Conservation (phyloP, 177 flowering plant genomes). For the Vitis hybrid region DNA sequence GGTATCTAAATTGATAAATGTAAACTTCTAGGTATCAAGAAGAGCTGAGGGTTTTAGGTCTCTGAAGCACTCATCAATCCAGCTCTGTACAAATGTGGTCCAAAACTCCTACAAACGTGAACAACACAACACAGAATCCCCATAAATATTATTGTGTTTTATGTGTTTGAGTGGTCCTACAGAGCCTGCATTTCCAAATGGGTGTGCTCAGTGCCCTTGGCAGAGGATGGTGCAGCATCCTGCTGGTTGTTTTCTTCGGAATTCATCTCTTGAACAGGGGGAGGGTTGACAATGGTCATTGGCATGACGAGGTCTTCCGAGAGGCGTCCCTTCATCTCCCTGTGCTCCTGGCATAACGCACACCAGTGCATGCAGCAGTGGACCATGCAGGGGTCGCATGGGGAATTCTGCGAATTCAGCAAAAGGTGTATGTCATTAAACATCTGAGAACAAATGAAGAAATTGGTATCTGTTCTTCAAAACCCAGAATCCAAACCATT, state of each 20-base stretch:
- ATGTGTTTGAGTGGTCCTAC: conserved; percentile 13
- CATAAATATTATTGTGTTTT: too few relatives aligned
- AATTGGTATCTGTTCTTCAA: not conserved
- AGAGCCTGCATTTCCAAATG: conserved; percentile 58
- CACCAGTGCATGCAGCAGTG: conserved; percentile 79
- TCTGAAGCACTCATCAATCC: too few relatives aligned
- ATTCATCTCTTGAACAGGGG: conserved; percentile 66
- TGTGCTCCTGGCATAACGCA: conserved; percentile 77
- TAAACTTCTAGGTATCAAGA: too few relatives aligned
- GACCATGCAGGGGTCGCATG: conserved; percentile 70
- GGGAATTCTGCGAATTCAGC: conserved; percentile 50
- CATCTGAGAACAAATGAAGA: not conserved
- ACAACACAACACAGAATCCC: too few relatives aligned
- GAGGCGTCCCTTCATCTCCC: conserved; percentile 67
- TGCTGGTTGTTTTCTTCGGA: conserved; percentile 19
- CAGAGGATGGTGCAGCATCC: conserved; percentile 31
- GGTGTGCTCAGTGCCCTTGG: conserved; percentile 23
- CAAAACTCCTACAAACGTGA: too few relatives aligned
- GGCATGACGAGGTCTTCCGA: conserved; percentile 49
- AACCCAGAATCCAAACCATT: too few relatives aligned
- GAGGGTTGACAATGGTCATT: conserved; percentile 66
- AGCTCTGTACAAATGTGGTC: too few relatives aligned
- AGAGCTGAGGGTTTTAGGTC: too few relatives aligned
- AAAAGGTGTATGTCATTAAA: not conserved
- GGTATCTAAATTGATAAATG: too few relatives aligned